These are phyloP conservation scores for Pistacia vera DNA, from an alignment of 345 rosid species.

Conservation along the genomic window DNA sequence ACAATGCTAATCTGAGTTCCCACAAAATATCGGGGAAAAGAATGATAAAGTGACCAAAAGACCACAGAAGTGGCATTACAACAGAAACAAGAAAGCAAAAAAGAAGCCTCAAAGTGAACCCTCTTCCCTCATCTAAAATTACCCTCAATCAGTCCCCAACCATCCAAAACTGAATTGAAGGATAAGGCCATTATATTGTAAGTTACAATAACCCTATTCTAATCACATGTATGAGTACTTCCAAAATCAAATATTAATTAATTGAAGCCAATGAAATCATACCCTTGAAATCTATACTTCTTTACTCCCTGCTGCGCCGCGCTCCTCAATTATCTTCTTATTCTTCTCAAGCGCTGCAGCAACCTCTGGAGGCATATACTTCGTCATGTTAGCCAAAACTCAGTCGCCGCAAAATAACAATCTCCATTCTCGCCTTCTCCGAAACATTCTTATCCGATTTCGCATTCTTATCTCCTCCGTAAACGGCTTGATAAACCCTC, in stretches of 20 bases:
- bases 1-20: conserved; percentile 12
- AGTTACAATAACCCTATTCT: background rate
- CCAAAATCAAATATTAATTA: background rate
- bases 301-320: conserved; percentile 27
- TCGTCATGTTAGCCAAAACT: conserved; percentile 95
- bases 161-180: too few species aligned
- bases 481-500: too few species aligned
- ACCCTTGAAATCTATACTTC: conserved; percentile 26
- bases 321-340: conserved; percentile 65
- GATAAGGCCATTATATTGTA: too few species aligned
- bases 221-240: background rate
- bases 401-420: conserved; percentile 73
- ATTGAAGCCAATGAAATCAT: background rate
- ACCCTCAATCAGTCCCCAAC: background rate
- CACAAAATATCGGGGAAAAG: conserved; percentile 14
- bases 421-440: conserved; percentile 67
- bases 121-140: background rate
- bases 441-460: conserved; percentile 18
- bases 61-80: conserved; percentile 25
- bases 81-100: conserved; percentile 4
- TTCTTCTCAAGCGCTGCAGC: conserved; percentile 98
- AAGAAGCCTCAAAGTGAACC: background rate
- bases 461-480: too few species aligned
- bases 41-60: conserved; percentile 6
- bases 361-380: conserved; percentile 95